These are phyloP conservation scores for Bocquillonia castaneifolia DNA, from an alignment of 441 rosid genomes.

Conservation along the genomic window DNA sequence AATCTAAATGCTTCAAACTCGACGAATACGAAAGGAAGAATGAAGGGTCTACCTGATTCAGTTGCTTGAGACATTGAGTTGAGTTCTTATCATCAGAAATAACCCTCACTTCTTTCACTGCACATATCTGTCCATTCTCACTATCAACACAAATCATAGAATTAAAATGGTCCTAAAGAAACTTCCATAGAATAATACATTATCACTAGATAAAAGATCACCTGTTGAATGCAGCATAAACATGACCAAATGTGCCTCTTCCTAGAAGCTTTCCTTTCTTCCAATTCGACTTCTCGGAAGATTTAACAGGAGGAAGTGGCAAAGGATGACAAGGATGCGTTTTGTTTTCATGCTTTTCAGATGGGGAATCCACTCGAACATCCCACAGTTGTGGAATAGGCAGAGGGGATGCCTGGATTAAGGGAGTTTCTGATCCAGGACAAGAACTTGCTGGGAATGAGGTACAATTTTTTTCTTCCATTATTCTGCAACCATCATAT, in stretches of 20 bases:
- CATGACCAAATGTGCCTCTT: conserved; percentile 92
- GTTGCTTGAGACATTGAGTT: conserved; percentile 83
- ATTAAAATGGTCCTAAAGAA: neutral
- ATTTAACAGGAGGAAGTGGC: conserved; percentile 64
- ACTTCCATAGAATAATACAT: too few relatives aligned
- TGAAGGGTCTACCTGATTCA: conserved; percentile 95
- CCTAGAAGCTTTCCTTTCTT: conserved; percentile 86
- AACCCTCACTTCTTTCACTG: conserved; percentile 88
- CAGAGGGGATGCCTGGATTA: neutral
- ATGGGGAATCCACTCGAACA: neutral
- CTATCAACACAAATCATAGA: conserved; percentile 33
- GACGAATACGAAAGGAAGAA: neutral
- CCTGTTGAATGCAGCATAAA: conserved; percentile 92
- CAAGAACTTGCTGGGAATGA: neutral
- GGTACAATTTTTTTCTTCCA: neutral
- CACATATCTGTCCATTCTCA: conserved; percentile 91
- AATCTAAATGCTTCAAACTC: neutral
- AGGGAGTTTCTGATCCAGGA: neutral
- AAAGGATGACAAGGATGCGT: conserved; percentile 36
- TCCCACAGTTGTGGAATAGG: neutral
- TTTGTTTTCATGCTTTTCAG: neutral
- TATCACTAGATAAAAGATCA: conserved; percentile 27
- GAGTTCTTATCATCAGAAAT: conserved; percentile 75
- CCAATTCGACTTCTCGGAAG: too few relatives aligned
- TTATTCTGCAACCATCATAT: conserved; percentile 3